Percentiles rank a stretch among this genome's conserved stretches.
Conservation (phyloP, 345 rosid genomes). For the Pugionium dolabratum region DNA sequence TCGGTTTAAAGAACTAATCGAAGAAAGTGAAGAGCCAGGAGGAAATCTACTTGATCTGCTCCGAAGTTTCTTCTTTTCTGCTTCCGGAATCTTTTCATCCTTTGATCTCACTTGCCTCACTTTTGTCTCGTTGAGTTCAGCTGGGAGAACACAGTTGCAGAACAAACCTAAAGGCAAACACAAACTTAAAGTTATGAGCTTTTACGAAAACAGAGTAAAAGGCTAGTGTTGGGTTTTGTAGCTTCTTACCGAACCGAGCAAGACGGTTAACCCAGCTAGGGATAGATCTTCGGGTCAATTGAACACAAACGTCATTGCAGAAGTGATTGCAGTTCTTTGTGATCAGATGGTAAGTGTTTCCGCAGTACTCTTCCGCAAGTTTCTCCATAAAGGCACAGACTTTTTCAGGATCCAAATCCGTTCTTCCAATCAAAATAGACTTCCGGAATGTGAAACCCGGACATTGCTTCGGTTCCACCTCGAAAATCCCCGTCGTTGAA, state of each 20-base stretch:
- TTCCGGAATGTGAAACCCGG: slow-evolving; percentile 95
- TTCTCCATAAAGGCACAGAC: slow-evolving; percentile 81
- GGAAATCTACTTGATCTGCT: slow-evolving; percentile 54
- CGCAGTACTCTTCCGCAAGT: slow-evolving; percentile 67
- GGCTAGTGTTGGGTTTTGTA: not conserved
- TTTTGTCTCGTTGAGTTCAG: slow-evolving; percentile 69
- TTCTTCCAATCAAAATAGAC: slow-evolving; percentile 90
- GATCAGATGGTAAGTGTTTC: slow-evolving; percentile 83
- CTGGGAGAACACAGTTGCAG: slow-evolving; percentile 94
- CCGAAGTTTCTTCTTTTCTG: slow-evolving; percentile 75
- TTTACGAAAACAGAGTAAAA: slow-evolving; percentile 24
- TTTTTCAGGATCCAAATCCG: slow-evolving; percentile 78
- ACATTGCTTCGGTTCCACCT: slow-evolving; percentile 89
- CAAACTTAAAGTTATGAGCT: slow-evolving; percentile 15
- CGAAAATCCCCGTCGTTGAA: slow-evolving; percentile 79
- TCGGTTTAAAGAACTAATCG: slow-evolving; percentile 49
- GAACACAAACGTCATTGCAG: slow-evolving; percentile 76
- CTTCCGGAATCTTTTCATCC: slow-evolving; percentile 47
- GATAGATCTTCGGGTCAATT: slow-evolving; percentile 65
- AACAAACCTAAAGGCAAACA: slow-evolving; percentile 55
- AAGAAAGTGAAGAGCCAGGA: slow-evolving; percentile 55
- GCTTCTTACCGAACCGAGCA: slow-evolving; percentile 83
- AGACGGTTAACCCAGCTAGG: slow-evolving; percentile 99
- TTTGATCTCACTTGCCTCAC: slow-evolving; percentile 59
- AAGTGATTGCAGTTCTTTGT: slow-evolving; percentile 97